Base-by-base conservation (phyloP, 78 protist genomes). In the Capsaspora owczarzaki region DNA sequence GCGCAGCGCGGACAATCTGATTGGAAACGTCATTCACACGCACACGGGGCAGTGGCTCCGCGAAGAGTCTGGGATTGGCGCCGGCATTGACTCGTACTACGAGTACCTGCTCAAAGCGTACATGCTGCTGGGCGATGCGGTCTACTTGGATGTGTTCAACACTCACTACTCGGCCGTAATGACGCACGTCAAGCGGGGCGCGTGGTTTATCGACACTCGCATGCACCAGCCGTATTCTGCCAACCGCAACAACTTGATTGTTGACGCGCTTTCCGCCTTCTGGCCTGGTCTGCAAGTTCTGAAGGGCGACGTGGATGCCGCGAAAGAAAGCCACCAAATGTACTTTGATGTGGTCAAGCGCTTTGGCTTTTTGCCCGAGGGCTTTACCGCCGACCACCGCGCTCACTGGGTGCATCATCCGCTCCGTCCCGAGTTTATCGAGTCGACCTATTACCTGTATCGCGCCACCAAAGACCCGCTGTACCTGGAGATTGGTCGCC, bases 41-140 rank as follows among this genome's bases (percentile, higher is more conserved):
- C n/a, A n/a, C n/a, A n/a, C n/a, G n/a, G n/a, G n/a, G n/a, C n/a
- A n/a, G n/a, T n/a, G n/a, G n/a, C n/a, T n/a, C n/a, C n/a, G n/a
- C n/a, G n/a, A n/a, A n/a, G n/a, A n/a, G n/a, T n/a, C n/a, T 0
- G 89, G 92, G 44, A 82, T 95, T 20, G 97, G 97, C 8, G 61
- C 91, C 16, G 90, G 92, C 40, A 61, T 84, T 22, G 98, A 95
- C 78, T 86, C 92, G 41, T 94, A 86, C 85, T 89, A 38, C 76
- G 98, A 95, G 56, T 95, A 95, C 74, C 70, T 93, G 0, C 35
- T 90, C 31, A 95, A 95, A 78, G 74, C 92, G 23, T 68, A 29
- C 20, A 33, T 68, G 25, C 14, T 68, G 29, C 37, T 68, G 6
- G 74, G 74, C 0, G 76, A 70, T 4, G 33, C 14, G 0, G 56